These are phyloP conservation scores for Linderniella brevidens DNA, from an alignment of 257 asterid species.

Conservation along the genomic window DNA sequence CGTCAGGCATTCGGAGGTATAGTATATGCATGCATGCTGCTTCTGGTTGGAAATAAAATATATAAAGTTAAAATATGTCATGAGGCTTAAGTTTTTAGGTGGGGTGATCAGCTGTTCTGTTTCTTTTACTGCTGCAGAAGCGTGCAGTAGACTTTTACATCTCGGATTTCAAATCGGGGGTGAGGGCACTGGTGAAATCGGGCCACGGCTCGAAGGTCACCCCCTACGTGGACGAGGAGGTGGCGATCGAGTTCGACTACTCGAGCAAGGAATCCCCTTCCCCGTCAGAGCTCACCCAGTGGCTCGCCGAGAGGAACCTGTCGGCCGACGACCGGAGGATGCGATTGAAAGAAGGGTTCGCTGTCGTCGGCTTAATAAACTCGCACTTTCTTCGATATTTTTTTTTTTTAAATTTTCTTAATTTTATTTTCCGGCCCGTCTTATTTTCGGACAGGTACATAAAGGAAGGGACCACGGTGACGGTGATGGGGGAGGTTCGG, in stretches of 20 bases:
- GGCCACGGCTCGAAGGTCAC: constrained; percentile 47
- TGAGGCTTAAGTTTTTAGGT: no score
- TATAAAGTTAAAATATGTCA: no score
- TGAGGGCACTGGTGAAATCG: constrained; percentile 55
- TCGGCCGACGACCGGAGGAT: constrained; percentile 49
- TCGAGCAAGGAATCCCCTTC: constrained; percentile 18
- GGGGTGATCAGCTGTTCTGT: no score
- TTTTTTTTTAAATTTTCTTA: no score
- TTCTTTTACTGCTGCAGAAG: constrained; percentile 23
- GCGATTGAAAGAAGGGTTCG: constrained; percentile 64
- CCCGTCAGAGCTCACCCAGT: constrained; percentile 35
- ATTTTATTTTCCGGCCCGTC: no score
- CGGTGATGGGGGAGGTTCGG: constrained; percentile 58
- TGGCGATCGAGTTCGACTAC: constrained; percentile 32
- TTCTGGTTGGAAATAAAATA: no score
- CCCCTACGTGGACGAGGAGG: constrained; percentile 48
- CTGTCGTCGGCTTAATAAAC: no score
- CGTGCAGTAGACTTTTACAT: constrained; percentile 51
- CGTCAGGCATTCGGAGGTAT: constrained; percentile 45
- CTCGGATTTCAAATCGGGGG: constrained; percentile 51
- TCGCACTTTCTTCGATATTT: no score
- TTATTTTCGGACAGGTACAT: constrained; percentile 20
- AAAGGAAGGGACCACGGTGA: constrained; percentile 58
- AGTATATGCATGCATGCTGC: constrained; percentile 3
- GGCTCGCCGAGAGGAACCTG: constrained; percentile 44